These are phyloP conservation scores for Acanthamoeba royreba DNA, from an alignment of 208 protist genomes.

Conservation along the genomic window DNA sequence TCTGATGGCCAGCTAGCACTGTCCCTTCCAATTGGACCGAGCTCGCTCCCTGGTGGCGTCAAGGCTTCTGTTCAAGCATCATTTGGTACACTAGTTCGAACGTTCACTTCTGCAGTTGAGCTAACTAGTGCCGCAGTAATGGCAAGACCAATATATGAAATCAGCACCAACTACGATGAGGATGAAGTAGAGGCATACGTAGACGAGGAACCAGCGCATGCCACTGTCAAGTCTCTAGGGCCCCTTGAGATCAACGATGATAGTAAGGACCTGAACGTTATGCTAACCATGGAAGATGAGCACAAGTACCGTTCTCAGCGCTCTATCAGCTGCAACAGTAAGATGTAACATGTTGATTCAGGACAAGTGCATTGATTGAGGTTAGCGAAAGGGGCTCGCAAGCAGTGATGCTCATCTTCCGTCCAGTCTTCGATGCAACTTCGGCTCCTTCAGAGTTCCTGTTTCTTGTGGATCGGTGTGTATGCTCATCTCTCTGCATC, in stretches of 20 bases:
- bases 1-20: too few relatives aligned
- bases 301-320: neutral
- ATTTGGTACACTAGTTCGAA: too few relatives aligned
- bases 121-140: too few relatives aligned
- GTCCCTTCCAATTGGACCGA: too few relatives aligned
- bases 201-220: neutral
- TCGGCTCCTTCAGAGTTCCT: neutral
- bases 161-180: neutral
- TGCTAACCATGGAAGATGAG: neutral
- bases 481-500: neutral
- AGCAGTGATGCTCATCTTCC: neutral
- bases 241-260: neutral
- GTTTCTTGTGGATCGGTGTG: neutral
- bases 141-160: neutral
- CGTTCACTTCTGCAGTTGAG: too few relatives aligned
- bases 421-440: neutral
- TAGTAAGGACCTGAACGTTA: neutral
- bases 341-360: neutral
- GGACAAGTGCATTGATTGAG: neutral
- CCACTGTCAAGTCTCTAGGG: neutral
- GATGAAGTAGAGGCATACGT: neutral
- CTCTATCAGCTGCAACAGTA: too few relatives aligned
- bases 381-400: neutral
- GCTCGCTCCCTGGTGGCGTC: too few relatives aligned
- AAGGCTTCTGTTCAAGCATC: too few relatives aligned